A percentile compares a stretch with the other conserved stretches of the same genome.
Evolutionary conservation across 1,284 basidiomycete species (phyloP).

Genomic region (Papiliotrema fonsecae): DNA sequence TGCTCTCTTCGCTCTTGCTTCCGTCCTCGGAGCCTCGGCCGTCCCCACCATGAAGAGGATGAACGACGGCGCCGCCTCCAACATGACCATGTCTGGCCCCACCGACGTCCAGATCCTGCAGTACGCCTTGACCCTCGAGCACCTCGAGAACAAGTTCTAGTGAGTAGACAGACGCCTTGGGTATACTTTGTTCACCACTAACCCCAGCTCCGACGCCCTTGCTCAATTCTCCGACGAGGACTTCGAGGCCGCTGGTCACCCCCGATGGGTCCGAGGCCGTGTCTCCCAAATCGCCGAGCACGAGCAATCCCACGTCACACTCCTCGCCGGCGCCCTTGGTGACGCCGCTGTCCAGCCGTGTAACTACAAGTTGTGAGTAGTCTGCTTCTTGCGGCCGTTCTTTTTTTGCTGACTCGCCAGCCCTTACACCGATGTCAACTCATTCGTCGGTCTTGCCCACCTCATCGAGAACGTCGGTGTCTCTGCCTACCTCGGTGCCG

Average conservation of each 20-base stretch:
- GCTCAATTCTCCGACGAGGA: constrained; percentile 61
- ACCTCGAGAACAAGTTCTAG: constrained; percentile 65
- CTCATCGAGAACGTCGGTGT: constrained; percentile 76
- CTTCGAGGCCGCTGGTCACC: constrained; percentile 58
- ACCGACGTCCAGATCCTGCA: constrained; percentile 26
- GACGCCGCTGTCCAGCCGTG: constrained; percentile 48
- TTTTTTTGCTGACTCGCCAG: constrained; percentile 3
- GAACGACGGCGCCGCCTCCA: constrained; percentile 8
- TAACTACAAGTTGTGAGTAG: constrained; percentile 27
- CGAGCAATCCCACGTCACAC: constrained; percentile 55
- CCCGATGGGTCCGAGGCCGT: constrained; percentile 38
- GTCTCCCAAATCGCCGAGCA: constrained; percentile 55
- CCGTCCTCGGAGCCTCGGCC: constrained; percentile 14
- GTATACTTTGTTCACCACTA: not conserved
- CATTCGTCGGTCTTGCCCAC: constrained; percentile 25
- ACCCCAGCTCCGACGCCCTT: constrained; percentile 52
- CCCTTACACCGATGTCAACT: constrained; percentile 56
- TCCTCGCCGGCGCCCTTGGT: constrained; percentile 56
- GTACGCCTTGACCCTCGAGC: constrained; percentile 64
- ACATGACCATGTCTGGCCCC: constrained; percentile 10
- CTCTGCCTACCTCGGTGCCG: constrained; percentile 39
- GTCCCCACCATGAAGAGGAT: constrained; percentile 11
- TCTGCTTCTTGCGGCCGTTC: not conserved
- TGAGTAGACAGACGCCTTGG: constrained; percentile 18
- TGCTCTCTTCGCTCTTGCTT: constrained; percentile 15